These are phyloP conservation scores for Cryptococcus floricola DNA, from an alignment of 1,284 basidiomycete genomes.

Conservation along the genomic window DNA sequence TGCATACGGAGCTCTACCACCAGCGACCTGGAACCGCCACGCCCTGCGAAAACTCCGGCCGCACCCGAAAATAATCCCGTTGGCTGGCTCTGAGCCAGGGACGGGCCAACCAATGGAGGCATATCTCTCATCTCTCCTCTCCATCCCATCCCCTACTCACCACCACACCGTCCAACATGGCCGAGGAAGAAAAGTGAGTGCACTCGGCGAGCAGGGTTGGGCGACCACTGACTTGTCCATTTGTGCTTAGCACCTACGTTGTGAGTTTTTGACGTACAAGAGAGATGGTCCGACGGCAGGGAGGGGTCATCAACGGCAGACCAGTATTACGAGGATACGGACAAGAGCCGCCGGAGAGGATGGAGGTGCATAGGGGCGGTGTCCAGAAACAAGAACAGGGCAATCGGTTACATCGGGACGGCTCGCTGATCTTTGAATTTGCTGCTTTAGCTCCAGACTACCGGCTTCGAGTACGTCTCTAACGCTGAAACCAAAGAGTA, in stretches of 20 bases:
- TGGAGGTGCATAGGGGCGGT: background rate
- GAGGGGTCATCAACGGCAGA: too few species aligned
- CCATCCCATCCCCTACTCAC: background rate
- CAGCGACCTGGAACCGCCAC: too few species aligned
- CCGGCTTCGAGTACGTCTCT: constrained; percentile 50
- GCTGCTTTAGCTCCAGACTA: constrained; percentile 46
- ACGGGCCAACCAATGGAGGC: background rate
- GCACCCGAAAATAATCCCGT: constrained; percentile 4
- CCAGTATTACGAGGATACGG: too few species aligned
- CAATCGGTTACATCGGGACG: background rate
- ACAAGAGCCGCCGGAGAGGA: background rate
- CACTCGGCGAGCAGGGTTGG: background rate
- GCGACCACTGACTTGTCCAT: background rate
- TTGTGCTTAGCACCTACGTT: constrained; percentile 40
- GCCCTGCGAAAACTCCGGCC: background rate
- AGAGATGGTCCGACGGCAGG: too few species aligned
- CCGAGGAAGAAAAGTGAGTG: constrained; percentile 42
- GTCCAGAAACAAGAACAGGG: background rate
- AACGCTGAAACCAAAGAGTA: background rate
- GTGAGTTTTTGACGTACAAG: constrained; percentile 24
- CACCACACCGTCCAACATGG: constrained; percentile 22
- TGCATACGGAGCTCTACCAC: too few species aligned
- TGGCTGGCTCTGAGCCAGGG: background rate
- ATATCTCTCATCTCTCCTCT: background rate
- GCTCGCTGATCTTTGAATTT: background rate